A percentile compares a stretch with the other conserved stretches of the same genome.
phyloP scores from a whole-genome alignment of 2,329 filamentous ascomycete species.

The Monosporascus sp. region DNA sequence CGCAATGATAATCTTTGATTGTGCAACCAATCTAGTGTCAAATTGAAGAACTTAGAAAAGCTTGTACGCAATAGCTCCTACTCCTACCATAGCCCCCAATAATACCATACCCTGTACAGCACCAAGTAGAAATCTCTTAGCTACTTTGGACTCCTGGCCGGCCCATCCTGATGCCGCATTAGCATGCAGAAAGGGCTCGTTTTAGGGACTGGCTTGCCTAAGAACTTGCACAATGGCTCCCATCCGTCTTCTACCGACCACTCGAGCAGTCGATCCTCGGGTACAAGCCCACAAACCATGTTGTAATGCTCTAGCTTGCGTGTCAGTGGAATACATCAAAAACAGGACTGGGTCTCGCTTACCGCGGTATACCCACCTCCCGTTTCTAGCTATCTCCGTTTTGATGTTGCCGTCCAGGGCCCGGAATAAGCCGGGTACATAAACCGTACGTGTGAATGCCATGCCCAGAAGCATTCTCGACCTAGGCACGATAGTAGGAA shows the following conservation, averaged over 20 bases:
- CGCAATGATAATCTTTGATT: no score
- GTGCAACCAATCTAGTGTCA: no score
- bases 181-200: not conserved
- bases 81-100: no score
- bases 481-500: conserved; percentile 23
- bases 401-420: conserved; percentile 23
- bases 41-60: no score
- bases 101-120: no score
- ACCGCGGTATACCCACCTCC: conserved; percentile 23
- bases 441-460: conserved; percentile 24
- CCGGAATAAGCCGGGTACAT: conserved; percentile 24
- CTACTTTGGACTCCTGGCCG: no score
- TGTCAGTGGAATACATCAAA: not conserved
- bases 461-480: conserved; percentile 26
- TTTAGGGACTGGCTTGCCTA: conserved; percentile 2
- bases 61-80: no score
- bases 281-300: not conserved
- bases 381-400: conserved; percentile 20
- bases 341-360: not conserved
- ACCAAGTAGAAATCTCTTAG: no score
- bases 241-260: not conserved
- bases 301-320: not conserved
- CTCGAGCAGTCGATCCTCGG: not conserved
- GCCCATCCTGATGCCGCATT: no score
- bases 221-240: conserved; percentile 5